Conservation (phyloP, 2,329 filamentous ascomycete genomes). For the Fusarium nodosum region DNA sequence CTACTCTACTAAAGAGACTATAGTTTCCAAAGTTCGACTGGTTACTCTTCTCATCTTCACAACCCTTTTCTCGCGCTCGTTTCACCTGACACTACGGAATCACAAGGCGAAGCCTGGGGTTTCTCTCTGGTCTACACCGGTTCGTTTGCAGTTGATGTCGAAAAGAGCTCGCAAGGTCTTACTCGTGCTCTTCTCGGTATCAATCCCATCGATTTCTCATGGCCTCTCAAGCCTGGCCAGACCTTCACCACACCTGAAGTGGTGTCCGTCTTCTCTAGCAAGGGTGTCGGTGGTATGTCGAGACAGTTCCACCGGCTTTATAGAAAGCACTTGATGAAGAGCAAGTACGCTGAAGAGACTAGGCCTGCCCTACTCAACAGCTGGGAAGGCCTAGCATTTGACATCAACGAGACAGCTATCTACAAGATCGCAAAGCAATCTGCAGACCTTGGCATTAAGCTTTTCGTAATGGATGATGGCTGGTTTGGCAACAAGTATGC, state of each 20-base stretch:
- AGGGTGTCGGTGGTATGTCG: slow-evolving; percentile 73
- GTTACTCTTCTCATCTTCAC: slow-evolving; percentile 73
- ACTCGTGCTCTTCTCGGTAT: slow-evolving; percentile 72
- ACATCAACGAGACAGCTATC: slow-evolving; percentile 69
- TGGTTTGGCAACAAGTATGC: slow-evolving; percentile 74
- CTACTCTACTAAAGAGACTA: not conserved
- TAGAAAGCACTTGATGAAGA: slow-evolving; percentile 70
- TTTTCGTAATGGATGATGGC: slow-evolving; percentile 76
- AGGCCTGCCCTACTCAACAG: slow-evolving; percentile 73
- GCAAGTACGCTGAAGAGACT: slow-evolving; percentile 65
- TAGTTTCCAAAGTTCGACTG: slow-evolving; percentile 71
- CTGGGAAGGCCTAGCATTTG: slow-evolving; percentile 73
- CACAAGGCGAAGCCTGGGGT: slow-evolving; percentile 72
- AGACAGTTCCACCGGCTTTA: slow-evolving; percentile 73
- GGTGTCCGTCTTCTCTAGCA: slow-evolving; percentile 70
- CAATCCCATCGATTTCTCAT: slow-evolving; percentile 72
- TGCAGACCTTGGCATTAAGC: slow-evolving; percentile 69
- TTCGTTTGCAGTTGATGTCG: slow-evolving; percentile 71
- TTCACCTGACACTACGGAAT: slow-evolving; percentile 70
- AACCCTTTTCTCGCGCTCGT: slow-evolving; percentile 74
- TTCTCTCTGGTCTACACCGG: slow-evolving; percentile 76
- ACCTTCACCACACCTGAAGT: slow-evolving; percentile 72
- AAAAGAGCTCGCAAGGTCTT: slow-evolving; percentile 72
- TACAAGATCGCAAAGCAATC: slow-evolving; percentile 68
- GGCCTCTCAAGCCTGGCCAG: slow-evolving; percentile 68